A percentile compares a stretch with the other conserved stretches of the same genome.
Conservation (phyloP, 768 basidiomycete genomes). For the Lepiota venenata region DNA sequence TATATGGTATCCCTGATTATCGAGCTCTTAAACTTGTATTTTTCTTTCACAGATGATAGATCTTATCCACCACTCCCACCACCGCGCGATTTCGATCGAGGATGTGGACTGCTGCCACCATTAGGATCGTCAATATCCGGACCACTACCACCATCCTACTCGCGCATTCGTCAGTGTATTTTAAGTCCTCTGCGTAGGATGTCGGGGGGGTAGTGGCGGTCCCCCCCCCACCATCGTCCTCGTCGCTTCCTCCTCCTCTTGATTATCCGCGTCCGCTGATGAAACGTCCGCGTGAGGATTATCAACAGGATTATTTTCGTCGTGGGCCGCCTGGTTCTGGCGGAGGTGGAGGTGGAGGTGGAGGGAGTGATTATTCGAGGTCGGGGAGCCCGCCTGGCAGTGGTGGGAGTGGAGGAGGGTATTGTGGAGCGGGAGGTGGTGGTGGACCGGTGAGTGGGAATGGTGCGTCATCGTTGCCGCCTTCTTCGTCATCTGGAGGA, state of each 20-base stretch:
- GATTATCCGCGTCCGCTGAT: constrained; percentile 42
- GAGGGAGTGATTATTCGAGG: no score
- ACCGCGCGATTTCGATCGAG: constrained; percentile 24
- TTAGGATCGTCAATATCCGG: no score
- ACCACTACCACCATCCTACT: constrained; percentile 20
- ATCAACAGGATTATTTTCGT: constrained; percentile 19
- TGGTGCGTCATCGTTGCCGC: no score
- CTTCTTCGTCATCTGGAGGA: no score
- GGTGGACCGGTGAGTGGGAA: constrained; percentile 17
- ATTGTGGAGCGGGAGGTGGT: constrained; percentile 9
- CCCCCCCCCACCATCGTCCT: no score
- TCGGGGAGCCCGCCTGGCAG: constrained; percentile 1
- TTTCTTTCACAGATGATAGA: constrained; percentile 17
- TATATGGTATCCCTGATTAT: not conserved
- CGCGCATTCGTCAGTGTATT: constrained; percentile 44
- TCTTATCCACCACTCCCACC: constrained; percentile 15
- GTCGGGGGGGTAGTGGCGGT: not conserved
- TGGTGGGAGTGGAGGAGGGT: constrained; percentile 16
- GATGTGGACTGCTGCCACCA: constrained; percentile 19
- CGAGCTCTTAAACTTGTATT: constrained; percentile 20
- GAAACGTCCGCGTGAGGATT: constrained; percentile 46
- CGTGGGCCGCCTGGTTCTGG: constrained; percentile 15
- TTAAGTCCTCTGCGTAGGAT: constrained; percentile 37
- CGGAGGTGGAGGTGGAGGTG: no score
- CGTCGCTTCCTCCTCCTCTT: constrained; percentile 15